These are phyloP conservation scores for Penicillium manginii DNA, from an alignment of 495 filamentous ascomycete species.

Conservation along the genomic window DNA sequence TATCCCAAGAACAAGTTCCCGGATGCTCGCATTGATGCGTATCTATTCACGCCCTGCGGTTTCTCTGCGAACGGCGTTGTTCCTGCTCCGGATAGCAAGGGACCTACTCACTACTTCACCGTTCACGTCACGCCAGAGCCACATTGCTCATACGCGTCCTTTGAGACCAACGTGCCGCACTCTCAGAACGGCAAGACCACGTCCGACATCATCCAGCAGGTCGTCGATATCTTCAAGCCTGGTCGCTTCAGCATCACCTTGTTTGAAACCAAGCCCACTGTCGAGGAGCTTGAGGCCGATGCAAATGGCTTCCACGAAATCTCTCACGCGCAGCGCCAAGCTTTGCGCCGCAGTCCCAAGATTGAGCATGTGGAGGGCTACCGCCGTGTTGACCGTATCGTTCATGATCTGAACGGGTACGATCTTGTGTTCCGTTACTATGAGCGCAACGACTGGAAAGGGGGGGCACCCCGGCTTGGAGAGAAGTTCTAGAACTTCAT, in stretches of 20 bases:
- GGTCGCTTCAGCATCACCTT: constrained; percentile 96
- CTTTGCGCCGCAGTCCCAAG: constrained; percentile 58
- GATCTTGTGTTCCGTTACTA: constrained; percentile 97
- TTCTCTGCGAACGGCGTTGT: constrained; percentile 98
- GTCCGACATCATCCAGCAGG: constrained; percentile 87
- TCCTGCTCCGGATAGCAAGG: constrained; percentile 69
- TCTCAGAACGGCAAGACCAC: constrained; percentile 86
- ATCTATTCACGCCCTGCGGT: constrained; percentile 95
- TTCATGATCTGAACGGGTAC: constrained; percentile 97
- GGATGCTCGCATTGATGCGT: constrained; percentile 92
- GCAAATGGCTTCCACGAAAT: constrained; percentile 42
- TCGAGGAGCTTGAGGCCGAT: constrained; percentile 44
- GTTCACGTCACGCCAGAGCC: constrained; percentile 99
- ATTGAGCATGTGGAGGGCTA: constrained; percentile 90
- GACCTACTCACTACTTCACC: constrained; percentile 90
- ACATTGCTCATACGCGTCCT: constrained; percentile 97
- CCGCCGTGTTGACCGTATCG: constrained; percentile 87
- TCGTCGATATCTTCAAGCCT: constrained; percentile 93
- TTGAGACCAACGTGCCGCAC: constrained; percentile 98
- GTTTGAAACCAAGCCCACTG: constrained; percentile 80
- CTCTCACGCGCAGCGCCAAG: constrained; percentile 46
- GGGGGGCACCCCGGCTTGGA: constrained; percentile 74
- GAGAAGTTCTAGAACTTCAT: constrained; percentile 49
- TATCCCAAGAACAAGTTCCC: constrained; percentile 88
- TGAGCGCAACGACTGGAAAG: constrained; percentile 89